A percentile compares a stretch with the other conserved stretches of the same genome.
Conservation (phyloP, 2,329 filamentous ascomycete species). For the Botrytis aclada region DNA sequence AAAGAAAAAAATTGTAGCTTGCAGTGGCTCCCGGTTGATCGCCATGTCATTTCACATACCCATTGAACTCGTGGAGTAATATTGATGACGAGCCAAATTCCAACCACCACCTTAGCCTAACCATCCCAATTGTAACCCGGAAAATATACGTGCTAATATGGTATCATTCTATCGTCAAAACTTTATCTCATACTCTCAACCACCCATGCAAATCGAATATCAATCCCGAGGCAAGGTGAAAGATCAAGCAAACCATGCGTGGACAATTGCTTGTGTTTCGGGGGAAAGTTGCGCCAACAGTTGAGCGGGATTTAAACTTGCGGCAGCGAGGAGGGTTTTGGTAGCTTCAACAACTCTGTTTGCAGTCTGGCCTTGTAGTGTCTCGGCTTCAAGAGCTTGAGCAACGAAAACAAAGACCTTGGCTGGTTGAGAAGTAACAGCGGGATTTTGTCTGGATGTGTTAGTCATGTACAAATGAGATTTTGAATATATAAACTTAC, state of each 20-base stretch:
- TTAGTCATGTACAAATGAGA: constrained; percentile 33
- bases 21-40: not conserved
- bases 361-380: constrained; percentile 80
- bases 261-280: constrained; percentile 77
- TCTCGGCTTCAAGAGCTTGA: constrained; percentile 86
- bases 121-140: constrained; percentile 19
- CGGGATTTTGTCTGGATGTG: constrained; percentile 71
- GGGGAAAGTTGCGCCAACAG: constrained; percentile 72
- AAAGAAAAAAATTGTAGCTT: not conserved
- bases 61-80: not conserved
- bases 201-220: constrained; percentile 11
- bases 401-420: constrained; percentile 84
- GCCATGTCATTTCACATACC: constrained; percentile 20
- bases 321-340: constrained; percentile 71
- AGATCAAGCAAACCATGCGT: constrained; percentile 64
- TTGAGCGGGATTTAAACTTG: constrained; percentile 72
- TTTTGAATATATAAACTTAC: constrained; percentile 56
- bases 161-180: constrained; percentile 22
- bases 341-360: constrained; percentile 72
- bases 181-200: constrained; percentile 13
- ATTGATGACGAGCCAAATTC: constrained; percentile 22
- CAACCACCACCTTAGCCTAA: constrained; percentile 3
- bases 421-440: constrained; percentile 70
- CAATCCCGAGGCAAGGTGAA: constrained; percentile 41
- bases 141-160: constrained; percentile 21